Evolutionary conservation across 179 eudicot species (phyloP), one percentile per base, ranked within the genome.

Genomic region (Beta macrorhiza): DNA sequence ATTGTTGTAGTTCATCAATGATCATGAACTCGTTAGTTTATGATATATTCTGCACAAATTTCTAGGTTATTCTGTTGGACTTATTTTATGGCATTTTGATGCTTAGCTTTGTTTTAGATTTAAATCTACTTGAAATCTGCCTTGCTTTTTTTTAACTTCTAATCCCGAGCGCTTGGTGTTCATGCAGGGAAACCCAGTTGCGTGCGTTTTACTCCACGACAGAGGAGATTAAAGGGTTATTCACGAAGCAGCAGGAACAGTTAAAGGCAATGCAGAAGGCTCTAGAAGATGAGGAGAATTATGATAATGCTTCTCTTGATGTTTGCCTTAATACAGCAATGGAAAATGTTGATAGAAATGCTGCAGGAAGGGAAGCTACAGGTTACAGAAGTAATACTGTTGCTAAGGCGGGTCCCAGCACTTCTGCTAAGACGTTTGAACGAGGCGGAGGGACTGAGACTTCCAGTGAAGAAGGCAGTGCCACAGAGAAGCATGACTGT

Each of bases 121-220:
- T 29, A 47, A 29, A n/a, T 52, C 15, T 65, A 37, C 65, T 65
- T 57, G 19, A n/a, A 7, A 37, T 9, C 14, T 53, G 47, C 44
- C 58, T 19, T 49, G 11, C 22, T 52, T 4, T 62, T 47, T 53
- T 20, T 25, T 42, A 22, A 72, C 8, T 11, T 67, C 68, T 44
- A 44, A 42, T 77, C 57, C 61, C 74, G 65, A 73, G 67, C 65
- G 37, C 78, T 45, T 86, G 79, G 32, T 85, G 78, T 71, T 75
- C 17, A 2, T 79, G 81, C 85, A 96, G 99, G 83, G 99, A 94
- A 86, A 96, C 94, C 5, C 99, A 96, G 87, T 89, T 96, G 77
- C 92, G 99, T 74, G 95, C 98, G 15, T 96, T 96, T 85, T 96
- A 96, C 83, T 94, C 98, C 42, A 94, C 99, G 12, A 96, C 98